phyloP scores from a whole-genome alignment of 257 asterid species.

The Fraxinus cuspidata region DNA sequence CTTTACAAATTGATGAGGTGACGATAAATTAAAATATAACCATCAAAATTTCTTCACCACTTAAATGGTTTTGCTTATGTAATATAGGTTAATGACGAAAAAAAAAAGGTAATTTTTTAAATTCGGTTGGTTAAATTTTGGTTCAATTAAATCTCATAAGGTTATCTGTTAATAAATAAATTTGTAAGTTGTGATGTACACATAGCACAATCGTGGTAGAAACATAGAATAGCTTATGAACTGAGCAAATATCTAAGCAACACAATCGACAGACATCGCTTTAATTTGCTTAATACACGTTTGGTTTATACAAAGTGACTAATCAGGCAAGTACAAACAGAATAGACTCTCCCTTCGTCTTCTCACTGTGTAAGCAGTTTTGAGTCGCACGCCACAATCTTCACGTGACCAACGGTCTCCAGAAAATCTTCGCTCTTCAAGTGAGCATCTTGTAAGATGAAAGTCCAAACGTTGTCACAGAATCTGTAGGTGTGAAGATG shows the following conservation, averaged over 20 bases:
- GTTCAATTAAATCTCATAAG: no score
- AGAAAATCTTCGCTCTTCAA: constrained; percentile 79
- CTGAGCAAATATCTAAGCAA: not conserved
- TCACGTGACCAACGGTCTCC: constrained; percentile 63
- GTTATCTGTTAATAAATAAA: no score
- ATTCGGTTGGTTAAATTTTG: no score
- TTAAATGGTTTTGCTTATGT: no score
- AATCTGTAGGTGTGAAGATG: constrained; percentile 95
- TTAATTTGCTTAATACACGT: not conserved
- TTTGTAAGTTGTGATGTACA: no score
- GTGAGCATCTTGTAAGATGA: constrained; percentile 81
- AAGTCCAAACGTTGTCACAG: constrained; percentile 97
- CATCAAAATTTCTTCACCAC: no score
- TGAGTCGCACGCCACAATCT: constrained; percentile 92
- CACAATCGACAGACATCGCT: not conserved
- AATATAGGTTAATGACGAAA: no score
- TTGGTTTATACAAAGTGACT: not conserved
- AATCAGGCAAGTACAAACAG: constrained; percentile 26
- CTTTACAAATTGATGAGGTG: no score
- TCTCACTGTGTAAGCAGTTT: constrained; percentile 80
- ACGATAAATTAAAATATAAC: no score
- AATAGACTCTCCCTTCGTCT: constrained; percentile 10
- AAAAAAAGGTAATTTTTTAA: no score
- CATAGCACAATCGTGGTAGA: no score
- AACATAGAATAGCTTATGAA: not conserved